A percentile compares a stretch with the other conserved stretches of the same genome.
These are phyloP conservation scores for Persicaria tinctoria DNA, from an alignment of 148 eudicot genomes.

Conservation along the genomic window DNA sequence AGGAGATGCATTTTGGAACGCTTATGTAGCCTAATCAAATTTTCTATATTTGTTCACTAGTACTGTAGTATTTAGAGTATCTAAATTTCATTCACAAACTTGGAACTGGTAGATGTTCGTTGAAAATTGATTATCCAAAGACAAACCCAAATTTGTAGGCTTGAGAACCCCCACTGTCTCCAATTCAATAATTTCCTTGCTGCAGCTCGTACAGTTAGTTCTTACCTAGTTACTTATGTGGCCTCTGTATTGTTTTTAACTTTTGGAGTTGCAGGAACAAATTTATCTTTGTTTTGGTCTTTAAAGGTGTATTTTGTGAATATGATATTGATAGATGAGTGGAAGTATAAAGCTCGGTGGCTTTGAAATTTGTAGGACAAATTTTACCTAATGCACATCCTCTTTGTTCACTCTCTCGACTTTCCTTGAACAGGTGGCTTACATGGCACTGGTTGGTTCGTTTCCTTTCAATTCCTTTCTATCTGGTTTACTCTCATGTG, in stretches of 20 bases:
- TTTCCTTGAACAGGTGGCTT: constrained; percentile 53
- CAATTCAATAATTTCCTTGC: not conserved
- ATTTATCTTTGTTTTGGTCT: not conserved
- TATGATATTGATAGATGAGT: not conserved
- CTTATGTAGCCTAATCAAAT: not conserved
- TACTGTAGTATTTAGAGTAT: not conserved
- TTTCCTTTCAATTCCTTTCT: constrained; percentile 98
- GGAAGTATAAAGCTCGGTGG: not conserved
- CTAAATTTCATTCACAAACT: not conserved
- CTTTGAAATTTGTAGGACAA: not conserved
- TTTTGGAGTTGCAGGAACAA: not conserved
- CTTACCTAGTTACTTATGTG: not conserved
- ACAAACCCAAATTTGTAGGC: not conserved
- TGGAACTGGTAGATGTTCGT: not conserved
- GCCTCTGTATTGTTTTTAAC: not conserved
- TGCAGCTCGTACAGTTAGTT: not conserved
- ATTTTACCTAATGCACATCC: not conserved
- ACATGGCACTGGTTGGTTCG: constrained; percentile 92
- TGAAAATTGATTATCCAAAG: not conserved
- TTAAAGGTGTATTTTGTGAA: not conserved
- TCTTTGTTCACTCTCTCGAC: constrained; percentile 2
- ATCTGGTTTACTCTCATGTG: constrained; percentile 91
- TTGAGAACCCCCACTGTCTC: not conserved
- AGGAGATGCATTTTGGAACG: not conserved
- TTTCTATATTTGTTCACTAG: not conserved